A percentile compares a stretch with the other conserved stretches of the same genome.
Evolutionary conservation across 2,329 filamentous ascomycete genomes (phyloP).

Genomic region (Bipolaris oryzae): DNA sequence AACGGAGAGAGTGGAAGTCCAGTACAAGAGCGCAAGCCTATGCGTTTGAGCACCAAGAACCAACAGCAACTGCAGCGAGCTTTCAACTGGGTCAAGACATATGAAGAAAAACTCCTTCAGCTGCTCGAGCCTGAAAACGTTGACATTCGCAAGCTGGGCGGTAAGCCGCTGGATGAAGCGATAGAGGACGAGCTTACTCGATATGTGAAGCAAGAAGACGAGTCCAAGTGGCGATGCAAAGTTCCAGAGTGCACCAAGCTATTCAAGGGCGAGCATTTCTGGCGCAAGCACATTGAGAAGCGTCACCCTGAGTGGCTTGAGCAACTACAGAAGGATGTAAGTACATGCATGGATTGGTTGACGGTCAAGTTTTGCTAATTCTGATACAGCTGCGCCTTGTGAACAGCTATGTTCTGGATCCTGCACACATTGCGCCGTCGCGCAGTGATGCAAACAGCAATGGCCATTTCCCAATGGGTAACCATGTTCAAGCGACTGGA

Average conservation of each 20-base stretch:
- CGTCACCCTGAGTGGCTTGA: slow-evolving; percentile 89
- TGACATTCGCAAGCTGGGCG: slow-evolving; percentile 88
- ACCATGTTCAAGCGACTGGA: slow-evolving; percentile 73
- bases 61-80: slow-evolving; percentile 93
- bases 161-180: slow-evolving; percentile 83
- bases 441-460: slow-evolving; percentile 94
- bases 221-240: slow-evolving; percentile 95
- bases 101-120: slow-evolving; percentile 94
- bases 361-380: slow-evolving; percentile 7
- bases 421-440: slow-evolving; percentile 90
- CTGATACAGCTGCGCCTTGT: slow-evolving; percentile 76
- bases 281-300: slow-evolving; percentile 98
- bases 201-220: slow-evolving; percentile 95
- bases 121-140: slow-evolving; percentile 88
- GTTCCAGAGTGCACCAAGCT: slow-evolving; percentile 95
- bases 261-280: slow-evolving; percentile 97
- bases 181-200: slow-evolving; percentile 84
- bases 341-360: slow-evolving; percentile 38
- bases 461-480: slow-evolving; percentile 86
- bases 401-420: slow-evolving; percentile 93
- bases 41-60: slow-evolving; percentile 72
- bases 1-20: slow-evolving; percentile 66
- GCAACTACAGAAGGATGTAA: slow-evolving; percentile 79
- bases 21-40: slow-evolving; percentile 72
- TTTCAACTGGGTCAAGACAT: slow-evolving; percentile 98